phyloP scores from a whole-genome alignment of 179 eudicot species.

The Spergularia azorica region DNA sequence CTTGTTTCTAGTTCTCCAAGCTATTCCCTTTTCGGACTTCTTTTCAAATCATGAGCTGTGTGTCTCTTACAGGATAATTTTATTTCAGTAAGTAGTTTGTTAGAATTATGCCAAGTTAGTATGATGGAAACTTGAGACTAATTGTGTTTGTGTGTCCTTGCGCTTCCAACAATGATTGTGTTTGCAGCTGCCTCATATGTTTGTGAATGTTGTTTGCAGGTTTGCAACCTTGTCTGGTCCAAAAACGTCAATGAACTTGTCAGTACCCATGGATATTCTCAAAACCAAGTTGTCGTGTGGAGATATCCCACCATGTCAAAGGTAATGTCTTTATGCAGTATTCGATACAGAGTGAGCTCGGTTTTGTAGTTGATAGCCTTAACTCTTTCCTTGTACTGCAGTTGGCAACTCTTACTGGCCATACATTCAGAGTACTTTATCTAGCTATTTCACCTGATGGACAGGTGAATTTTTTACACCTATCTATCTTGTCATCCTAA shows the following conservation, averaged over 20 bases:
- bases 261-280: conserved; percentile 97
- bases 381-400: conserved; percentile 30
- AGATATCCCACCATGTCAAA: conserved; percentile 94
- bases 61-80: too few relatives aligned
- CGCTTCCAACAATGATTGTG: neutral
- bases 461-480: conserved; percentile 52
- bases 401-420: conserved; percentile 93
- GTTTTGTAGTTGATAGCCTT: neutral
- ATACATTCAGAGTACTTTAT: conserved; percentile 84
- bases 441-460: conserved; percentile 95
- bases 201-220: conserved; percentile 45
- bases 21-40: too few relatives aligned
- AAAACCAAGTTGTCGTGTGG: conserved; percentile 93
- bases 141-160: neutral
- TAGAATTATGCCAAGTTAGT: too few relatives aligned
- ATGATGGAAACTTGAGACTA: neutral
- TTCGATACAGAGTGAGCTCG: neutral
- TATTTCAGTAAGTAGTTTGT: too few relatives aligned
- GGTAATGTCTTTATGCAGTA: conserved; percentile 45
- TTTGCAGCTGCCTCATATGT: neutral
- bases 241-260: conserved; percentile 93
- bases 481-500: neutral
- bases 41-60: too few relatives aligned
- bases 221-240: conserved; percentile 96
- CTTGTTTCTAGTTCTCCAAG: too few relatives aligned